Base-by-base conservation (phyloP, 805 yeast genomes). In the Nakazawaea wyomingensis region DNA sequence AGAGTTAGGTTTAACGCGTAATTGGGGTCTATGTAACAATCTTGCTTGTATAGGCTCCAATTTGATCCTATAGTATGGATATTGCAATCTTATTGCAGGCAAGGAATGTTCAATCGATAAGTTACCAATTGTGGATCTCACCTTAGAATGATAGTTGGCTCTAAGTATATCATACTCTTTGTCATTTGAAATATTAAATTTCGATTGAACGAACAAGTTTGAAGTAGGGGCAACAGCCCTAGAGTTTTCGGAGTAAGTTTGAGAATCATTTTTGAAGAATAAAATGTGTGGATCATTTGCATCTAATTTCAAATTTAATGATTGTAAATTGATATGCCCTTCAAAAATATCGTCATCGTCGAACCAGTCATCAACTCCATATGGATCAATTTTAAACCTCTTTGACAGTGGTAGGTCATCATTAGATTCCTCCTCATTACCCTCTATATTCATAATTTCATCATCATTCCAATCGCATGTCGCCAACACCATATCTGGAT, bases 51-150 rank as follows among this genome's bases (percentile, higher is more conserved):
- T 72, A 50, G 80, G 79, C 5, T 83, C 66, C 28, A 88, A 64
- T 48, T 71, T 77, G 22, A 90, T 96, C 55, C 84, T 86, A 64
- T 88, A 93, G 62, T 78, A 89, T 2, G 99, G 99, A 0, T 89
- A 76, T 64, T 93, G 99, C 38, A 93, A 68, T 39, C 93, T 72
- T 21, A 79, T 56, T 0, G 99, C 97, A 1, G 96, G 96, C 53
- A 80, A 72, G 0, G 97, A 78, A 60, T 93, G 99, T 55, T 93
- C 98, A 49, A 93, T 89, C 39, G 78, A 82, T 49, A 93, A 70
- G 51, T 91, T 87, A 35, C 97, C 95, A 54, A 93, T 80, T 5
- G 95, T 95, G 2, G 96, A 80, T 60, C 99, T 80, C 29, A 91
- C 86, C 67, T 87, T 91, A 31, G 95, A 80, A 59, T 89, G 95